Base-by-base conservation (phyloP, 2,329 filamentous ascomycete species). In the Paraphoma chrysanthemicola region DNA sequence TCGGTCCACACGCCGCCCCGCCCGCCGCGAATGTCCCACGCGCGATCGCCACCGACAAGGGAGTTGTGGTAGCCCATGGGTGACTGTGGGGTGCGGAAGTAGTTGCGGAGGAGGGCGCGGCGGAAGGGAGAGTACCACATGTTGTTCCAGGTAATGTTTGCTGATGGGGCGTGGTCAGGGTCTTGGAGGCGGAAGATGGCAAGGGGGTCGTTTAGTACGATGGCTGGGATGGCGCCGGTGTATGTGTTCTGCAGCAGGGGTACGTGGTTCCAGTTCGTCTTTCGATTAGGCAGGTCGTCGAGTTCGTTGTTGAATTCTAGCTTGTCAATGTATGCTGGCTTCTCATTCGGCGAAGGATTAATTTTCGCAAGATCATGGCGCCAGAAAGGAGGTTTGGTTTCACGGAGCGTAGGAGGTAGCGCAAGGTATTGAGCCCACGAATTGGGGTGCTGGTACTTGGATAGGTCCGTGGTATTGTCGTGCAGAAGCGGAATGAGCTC, bases 1-100 rank as follows among this genome's bases (percentile, higher is more conserved):
- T 78, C 79, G 0, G 82, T 84, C 84, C 84, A 86, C 3, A 84
- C 70, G 7, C 83, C 84, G 3, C 83, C 83, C n/a, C 76, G 77
- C 0, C 83, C 83, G 9, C 82, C 83, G 12, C 82, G 78, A 51
- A 75, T 67, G 61, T 85, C 81, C 80, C 82, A 82, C 69, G 76
- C 77, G 1, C 77, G 72, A 48, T 82, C 77, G 3, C 80, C 82
- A 11, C 81, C 82, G 0, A 80, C 72, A 6, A 79, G 73, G 0
- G 79, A 77, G 9, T 76, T 76, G 52, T 81, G 77, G 12, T 80
- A 79, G 0, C 79, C 78, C 30, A 76, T 70, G 1, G 79, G 60
- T 62, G 78, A 79, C 42, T 78, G 79, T 0, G 79, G 71, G 0
- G 71, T 75, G 50, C 82, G 81, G 59, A 83, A 76, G 61, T 81